Percentiles rank a stretch among this genome's conserved stretches.
These are phyloP conservation scores for Salix brachista DNA, from an alignment of 345 rosid genomes.

Conservation along the genomic window DNA sequence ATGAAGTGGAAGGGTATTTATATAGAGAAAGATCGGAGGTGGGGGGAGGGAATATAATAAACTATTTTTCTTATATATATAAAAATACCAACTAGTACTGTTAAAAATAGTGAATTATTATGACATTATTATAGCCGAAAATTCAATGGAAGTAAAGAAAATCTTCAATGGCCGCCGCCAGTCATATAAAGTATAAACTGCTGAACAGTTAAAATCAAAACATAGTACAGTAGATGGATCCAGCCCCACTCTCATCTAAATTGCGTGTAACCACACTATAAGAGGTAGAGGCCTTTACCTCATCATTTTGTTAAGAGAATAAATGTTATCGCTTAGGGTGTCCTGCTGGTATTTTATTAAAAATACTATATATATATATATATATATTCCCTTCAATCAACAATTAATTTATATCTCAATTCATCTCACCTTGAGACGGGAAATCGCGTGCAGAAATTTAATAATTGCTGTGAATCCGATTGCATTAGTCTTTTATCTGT, in stretches of 20 bases:
- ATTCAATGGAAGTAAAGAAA: not conserved
- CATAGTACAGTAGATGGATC: not conserved
- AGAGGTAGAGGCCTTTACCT: too few species aligned
- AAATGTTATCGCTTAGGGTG: too few species aligned
- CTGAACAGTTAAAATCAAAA: not conserved
- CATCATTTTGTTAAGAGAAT: too few species aligned
- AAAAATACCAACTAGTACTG: not conserved
- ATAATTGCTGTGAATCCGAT: too few species aligned
- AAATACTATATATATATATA: too few species aligned
- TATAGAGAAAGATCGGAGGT: conserved; percentile 21
- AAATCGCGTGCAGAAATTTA: too few species aligned
- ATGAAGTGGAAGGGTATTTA: conserved; percentile 25
- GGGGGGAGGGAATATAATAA: not conserved
- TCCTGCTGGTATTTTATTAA: too few species aligned
- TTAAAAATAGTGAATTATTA: not conserved
- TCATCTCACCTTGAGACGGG: too few species aligned
- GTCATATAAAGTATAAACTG: not conserved
- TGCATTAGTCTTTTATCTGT: too few species aligned
- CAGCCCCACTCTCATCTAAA: not conserved
- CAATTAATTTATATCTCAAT: too few species aligned
- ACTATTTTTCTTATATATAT: not conserved
- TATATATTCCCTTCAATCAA: too few species aligned
- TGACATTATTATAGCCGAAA: not conserved
- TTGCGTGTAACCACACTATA: not conserved
- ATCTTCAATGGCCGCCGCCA: conserved; percentile 9